Evolutionary conservation across 495 filamentous ascomycete genomes (phyloP), one percentile per base, ranked within the genome.

Genomic region (Podospora comata): DNA sequence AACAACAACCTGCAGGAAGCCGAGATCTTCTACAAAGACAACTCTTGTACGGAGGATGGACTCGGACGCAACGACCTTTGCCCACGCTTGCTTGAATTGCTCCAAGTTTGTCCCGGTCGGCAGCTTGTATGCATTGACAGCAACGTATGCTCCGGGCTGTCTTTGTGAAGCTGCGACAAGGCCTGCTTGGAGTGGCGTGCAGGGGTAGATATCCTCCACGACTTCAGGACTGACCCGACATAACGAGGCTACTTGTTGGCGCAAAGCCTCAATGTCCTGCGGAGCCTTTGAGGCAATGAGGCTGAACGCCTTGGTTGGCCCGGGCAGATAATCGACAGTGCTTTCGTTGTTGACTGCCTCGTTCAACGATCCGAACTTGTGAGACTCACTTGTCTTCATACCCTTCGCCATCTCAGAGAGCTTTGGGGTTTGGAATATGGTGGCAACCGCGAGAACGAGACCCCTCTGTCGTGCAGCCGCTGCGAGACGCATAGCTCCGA

Each of bases 401-500:
- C 60, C 19, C 61, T 71, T 75, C 0, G 80, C 82, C 77, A 83
- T 78, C 28, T 82, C 79, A 16, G 74, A 77, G 2, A 88, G 82
- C 7, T 78, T 81, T 5, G 84, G 82, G 44, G 80, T 71, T 18
- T 77, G 69, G 64, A 89, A 88, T 11, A 85, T 75, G 32, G 75
- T 73, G 0, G 84, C 83, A 4, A 89, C 87, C 0, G 84, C 84
- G 44, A 91, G 73, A 26, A 77, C 75, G 20, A 88, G 57, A 1
- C 84, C 84, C 23, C 81, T 78, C 4, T 68, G 71, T 34, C 80
- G 85, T 28, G 85, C 83, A 62, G 82, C 82, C 9, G 86, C 82
- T n/a, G 87, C 89, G 58, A 91, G 79, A 67, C 85, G 86, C 83
- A 92, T 91, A 0, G 89, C 89, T 9, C 85, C 84, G 65, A 92